phyloP scores from a whole-genome alignment of 177 flowering plant species.

The Tripterygium wilfordii region DNA sequence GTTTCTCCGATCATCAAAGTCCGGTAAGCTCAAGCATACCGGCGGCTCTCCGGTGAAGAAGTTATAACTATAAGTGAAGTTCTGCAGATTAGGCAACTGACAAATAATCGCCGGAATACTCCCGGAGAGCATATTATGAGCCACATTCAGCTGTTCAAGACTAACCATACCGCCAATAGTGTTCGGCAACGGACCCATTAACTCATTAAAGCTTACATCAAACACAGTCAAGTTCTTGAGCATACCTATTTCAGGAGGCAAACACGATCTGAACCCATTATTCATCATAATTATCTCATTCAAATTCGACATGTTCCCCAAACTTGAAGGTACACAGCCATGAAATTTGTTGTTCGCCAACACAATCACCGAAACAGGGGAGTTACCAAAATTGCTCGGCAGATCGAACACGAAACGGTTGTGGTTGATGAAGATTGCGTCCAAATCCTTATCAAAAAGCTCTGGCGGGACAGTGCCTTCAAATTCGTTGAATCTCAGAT shows the following conservation, averaged over 20 bases:
- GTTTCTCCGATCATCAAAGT: constrained; percentile 60
- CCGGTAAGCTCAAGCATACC: constrained; percentile 40
- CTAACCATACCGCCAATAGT: constrained; percentile 50
- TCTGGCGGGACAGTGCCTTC: constrained; percentile 69
- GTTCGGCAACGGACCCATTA: constrained; percentile 71
- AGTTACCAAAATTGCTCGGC: constrained; percentile 81
- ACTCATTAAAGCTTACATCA: constrained; percentile 64
- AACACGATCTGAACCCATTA: constrained; percentile 56
- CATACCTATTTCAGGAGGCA: constrained; percentile 64
- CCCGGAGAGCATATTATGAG: constrained; percentile 72
- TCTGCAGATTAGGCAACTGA: constrained; percentile 46
- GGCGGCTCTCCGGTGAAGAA: constrained; percentile 84
- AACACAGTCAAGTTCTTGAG: constrained; percentile 71
- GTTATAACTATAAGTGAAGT: constrained; percentile 68
- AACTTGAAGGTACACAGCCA: constrained; percentile 74
- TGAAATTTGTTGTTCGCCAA: constrained; percentile 70
- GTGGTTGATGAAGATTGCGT: constrained; percentile 79
- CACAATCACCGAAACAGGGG: constrained; percentile 87
- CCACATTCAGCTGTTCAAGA: constrained; percentile 77
- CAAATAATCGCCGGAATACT: constrained; percentile 56
- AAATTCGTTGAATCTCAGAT: constrained; percentile 81
- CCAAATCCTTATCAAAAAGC: constrained; percentile 66
- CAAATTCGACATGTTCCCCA: constrained; percentile 66
- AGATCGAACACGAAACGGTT: constrained; percentile 61
- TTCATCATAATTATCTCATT: constrained; percentile 78